These are phyloP conservation scores for Chlamydomonas reinhardtii DNA, from an alignment of 163 green algal species.

Conservation along the genomic window DNA sequence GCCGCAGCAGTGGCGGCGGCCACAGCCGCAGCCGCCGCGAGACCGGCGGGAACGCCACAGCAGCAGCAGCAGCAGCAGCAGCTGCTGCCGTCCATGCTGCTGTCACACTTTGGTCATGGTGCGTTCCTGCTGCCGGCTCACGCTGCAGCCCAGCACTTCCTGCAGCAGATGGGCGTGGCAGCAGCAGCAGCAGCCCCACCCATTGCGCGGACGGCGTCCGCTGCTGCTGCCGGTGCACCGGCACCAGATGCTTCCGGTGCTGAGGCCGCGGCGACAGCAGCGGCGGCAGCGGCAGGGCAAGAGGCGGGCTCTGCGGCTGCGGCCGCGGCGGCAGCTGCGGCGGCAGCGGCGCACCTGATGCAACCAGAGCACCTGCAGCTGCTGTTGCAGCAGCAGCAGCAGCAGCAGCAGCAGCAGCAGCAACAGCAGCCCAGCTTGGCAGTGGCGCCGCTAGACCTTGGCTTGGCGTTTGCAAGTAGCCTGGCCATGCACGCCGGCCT, in stretches of 20 bases:
- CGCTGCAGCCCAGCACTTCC: too few species aligned
- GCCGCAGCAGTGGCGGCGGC: background rate
- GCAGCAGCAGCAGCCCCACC: too few species aligned
- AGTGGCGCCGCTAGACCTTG: constrained; percentile 22
- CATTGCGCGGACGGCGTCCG: too few species aligned
- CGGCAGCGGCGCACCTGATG: too few species aligned
- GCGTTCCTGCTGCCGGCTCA: background rate
- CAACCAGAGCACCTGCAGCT: background rate
- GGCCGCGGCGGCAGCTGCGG: too few species aligned
- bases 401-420: background rate
- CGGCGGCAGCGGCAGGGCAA: background rate
- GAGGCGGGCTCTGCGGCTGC: too few species aligned
- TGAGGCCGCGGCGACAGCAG: background rate
- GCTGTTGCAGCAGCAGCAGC: too few species aligned
- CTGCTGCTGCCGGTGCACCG: too few species aligned
- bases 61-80: background rate
- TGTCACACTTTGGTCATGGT: background rate
- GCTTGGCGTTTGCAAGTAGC: background rate
- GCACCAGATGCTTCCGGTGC: background rate
- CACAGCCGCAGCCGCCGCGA: background rate
- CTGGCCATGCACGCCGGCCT: background rate
- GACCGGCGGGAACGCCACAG: too few species aligned
- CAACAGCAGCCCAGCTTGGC: background rate
- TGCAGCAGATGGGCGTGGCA: too few species aligned
- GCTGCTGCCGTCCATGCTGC: background rate